phyloP scores from a whole-genome alignment of 768 basidiomycete species.

The Trametes coccinea region DNA sequence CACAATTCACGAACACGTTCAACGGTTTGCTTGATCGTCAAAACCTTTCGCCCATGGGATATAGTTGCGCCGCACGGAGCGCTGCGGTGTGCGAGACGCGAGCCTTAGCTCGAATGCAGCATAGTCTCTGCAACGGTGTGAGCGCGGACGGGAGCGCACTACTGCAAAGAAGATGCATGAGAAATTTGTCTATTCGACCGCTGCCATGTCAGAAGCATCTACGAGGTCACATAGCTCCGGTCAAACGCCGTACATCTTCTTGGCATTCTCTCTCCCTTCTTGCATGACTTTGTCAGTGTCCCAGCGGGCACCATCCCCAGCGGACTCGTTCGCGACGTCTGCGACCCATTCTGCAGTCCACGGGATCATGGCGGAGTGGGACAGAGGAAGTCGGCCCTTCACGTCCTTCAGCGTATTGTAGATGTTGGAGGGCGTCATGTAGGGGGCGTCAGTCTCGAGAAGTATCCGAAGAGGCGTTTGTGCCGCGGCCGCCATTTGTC shows the following conservation, averaged over 20 bases:
- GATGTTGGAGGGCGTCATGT: slow-evolving; percentile 79
- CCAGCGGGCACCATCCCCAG: slow-evolving; percentile 38
- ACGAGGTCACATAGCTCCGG: too few relatives aligned
- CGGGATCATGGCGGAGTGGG: slow-evolving; percentile 79
- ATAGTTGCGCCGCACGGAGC: too few relatives aligned
- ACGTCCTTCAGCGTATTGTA: slow-evolving; percentile 53
- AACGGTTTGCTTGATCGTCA: too few relatives aligned
- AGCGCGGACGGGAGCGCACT: too few relatives aligned
- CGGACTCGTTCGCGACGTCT: slow-evolving; percentile 38
- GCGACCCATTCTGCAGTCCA: slow-evolving; percentile 83
- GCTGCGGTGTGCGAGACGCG: too few relatives aligned
- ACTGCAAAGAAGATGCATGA: too few relatives aligned
- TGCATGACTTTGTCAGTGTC: slow-evolving; percentile 57
- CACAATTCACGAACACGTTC: too few relatives aligned
- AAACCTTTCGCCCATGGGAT: too few relatives aligned
- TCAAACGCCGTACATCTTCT: slow-evolving; percentile 54
- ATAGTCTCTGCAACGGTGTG: too few relatives aligned
- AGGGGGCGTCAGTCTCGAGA: slow-evolving; percentile 86
- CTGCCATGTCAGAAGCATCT: too few relatives aligned
- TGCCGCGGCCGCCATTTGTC: slow-evolving; percentile 35
- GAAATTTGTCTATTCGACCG: too few relatives aligned
- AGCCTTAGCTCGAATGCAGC: too few relatives aligned
- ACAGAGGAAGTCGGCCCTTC: slow-evolving; percentile 65
- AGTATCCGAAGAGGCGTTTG: slow-evolving; percentile 40
- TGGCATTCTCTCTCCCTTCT: slow-evolving; percentile 65